phyloP scores from a whole-genome alignment of 2,329 filamentous ascomycete genomes.

The Leptographium flavum region DNA sequence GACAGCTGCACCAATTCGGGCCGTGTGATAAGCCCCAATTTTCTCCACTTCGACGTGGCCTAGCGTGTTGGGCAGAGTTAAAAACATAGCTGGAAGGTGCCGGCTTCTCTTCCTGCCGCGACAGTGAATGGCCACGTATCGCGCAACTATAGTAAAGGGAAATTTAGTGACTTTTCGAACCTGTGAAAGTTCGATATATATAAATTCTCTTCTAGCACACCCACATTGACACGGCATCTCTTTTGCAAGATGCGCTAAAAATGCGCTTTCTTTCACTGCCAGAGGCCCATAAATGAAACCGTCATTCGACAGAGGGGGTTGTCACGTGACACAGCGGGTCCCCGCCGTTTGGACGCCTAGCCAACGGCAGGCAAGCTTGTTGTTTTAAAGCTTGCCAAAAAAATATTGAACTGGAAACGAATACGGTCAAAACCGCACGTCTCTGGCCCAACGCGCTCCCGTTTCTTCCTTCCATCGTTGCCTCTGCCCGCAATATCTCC shows the following conservation, averaged over 20 bases:
- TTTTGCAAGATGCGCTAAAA: too few relatives aligned
- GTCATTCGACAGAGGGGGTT: background rate
- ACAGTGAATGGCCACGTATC: too few relatives aligned
- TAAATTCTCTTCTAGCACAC: too few relatives aligned
- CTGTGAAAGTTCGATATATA: too few relatives aligned
- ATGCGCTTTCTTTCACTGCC: too few relatives aligned
- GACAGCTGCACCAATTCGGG: background rate
- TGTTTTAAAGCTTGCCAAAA: background rate
- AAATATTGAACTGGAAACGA: background rate
- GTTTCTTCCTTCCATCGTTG: background rate
- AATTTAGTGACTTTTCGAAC: too few relatives aligned
- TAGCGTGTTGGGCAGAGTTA: background rate
- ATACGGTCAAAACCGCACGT: background rate
- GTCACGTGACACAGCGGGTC: background rate
- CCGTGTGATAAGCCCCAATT: background rate
- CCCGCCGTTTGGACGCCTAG: conserved; percentile 4
- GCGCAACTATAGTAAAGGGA: too few relatives aligned
- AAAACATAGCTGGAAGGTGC: too few relatives aligned
- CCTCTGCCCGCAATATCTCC: background rate
- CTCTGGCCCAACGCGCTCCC: background rate
- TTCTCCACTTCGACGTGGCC: background rate
- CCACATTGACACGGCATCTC: too few relatives aligned
- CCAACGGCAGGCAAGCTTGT: conserved; percentile 2
- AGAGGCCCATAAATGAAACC: too few relatives aligned
- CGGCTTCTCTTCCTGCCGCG: too few relatives aligned